These are phyloP conservation scores for Colletotrichum horii DNA, from an alignment of 2,329 filamentous ascomycete species.

Conservation along the genomic window DNA sequence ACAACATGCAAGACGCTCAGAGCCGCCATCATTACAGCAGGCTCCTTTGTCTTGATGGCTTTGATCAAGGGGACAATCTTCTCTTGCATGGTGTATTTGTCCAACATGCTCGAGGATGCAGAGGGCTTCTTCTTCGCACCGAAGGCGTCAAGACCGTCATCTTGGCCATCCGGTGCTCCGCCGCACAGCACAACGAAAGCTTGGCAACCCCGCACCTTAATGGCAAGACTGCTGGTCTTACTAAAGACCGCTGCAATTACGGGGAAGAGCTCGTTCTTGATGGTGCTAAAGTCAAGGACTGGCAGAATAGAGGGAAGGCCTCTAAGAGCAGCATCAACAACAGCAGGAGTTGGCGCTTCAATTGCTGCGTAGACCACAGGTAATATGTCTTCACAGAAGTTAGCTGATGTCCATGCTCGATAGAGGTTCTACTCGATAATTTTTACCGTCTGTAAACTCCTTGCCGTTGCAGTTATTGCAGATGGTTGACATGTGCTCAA, in stretches of 20 bases:
- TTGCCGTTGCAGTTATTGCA: constrained; percentile 85
- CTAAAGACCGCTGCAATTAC: constrained; percentile 90
- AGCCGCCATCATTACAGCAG: constrained; percentile 94
- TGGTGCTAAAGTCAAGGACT: constrained; percentile 91
- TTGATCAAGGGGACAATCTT: constrained; percentile 92
- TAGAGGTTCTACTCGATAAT: constrained; percentile 5
- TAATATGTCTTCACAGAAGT: constrained; percentile 69
- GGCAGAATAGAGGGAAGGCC: constrained; percentile 82
- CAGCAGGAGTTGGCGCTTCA: constrained; percentile 85
- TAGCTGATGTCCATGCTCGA: neutral
- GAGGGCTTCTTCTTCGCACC: constrained; percentile 62
- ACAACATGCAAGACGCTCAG: constrained; percentile 85
- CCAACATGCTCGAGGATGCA: constrained; percentile 78
- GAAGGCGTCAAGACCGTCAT: constrained; percentile 81
- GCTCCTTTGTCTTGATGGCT: constrained; percentile 96
- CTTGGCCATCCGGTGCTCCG: constrained; percentile 62
- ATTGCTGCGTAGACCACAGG: constrained; percentile 85
- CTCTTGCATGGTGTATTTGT: constrained; percentile 98
- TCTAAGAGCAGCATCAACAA: constrained; percentile 85
- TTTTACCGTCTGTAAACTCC: constrained; percentile 89
- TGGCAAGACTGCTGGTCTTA: constrained; percentile 89
- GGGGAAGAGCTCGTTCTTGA: constrained; percentile 96
- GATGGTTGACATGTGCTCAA: constrained; percentile 81
- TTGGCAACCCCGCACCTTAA: constrained; percentile 91
- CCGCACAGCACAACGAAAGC: constrained; percentile 91